Evolutionary conservation across 257 asterid genomes (phyloP).

Genomic region (Primulina eburnea): DNA sequence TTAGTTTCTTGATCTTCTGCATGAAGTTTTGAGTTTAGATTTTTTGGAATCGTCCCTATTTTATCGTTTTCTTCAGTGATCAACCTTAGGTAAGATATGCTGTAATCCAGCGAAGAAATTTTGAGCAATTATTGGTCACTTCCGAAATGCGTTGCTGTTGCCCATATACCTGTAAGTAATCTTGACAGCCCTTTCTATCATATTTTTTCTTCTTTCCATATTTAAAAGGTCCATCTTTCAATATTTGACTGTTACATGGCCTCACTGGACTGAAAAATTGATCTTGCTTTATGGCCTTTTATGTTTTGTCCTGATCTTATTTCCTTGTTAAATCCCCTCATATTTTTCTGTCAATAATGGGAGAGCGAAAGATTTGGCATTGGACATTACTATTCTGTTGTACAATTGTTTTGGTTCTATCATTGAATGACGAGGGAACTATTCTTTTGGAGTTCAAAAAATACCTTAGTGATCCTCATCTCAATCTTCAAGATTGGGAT

Average conservation of each 20-base stretch:
- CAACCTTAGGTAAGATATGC: slow-evolving; percentile 25
- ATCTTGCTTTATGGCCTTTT: not conserved
- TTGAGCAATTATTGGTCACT: slow-evolving; percentile 18
- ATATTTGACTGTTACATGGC: not conserved
- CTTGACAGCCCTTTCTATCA: not conserved
- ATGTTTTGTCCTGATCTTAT: not conserved
- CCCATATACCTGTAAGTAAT: slow-evolving; percentile 33
- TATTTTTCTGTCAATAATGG: slow-evolving; percentile 42
- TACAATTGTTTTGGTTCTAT: slow-evolving; percentile 38
- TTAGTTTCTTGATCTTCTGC: slow-evolving; percentile 25
- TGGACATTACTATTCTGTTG: slow-evolving; percentile 35
- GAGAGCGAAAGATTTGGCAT: slow-evolving; percentile 34
- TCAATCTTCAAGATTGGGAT: slow-evolving; percentile 66
- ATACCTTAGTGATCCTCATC: slow-evolving; percentile 49
- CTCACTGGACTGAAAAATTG: slow-evolving; percentile 6
- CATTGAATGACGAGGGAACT: slow-evolving; percentile 62
- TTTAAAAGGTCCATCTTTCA: not conserved
- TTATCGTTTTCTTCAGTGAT: slow-evolving; percentile 15
- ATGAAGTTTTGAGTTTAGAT: slow-evolving; percentile 1
- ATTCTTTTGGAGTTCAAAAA: slow-evolving; percentile 63
- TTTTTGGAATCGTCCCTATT: slow-evolving; percentile 20
- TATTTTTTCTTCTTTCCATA: not conserved
- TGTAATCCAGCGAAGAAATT: slow-evolving; percentile 4
- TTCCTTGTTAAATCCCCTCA: slow-evolving; percentile 4
- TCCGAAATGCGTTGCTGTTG: slow-evolving; percentile 18